phyloP scores from a whole-genome alignment of 225 moss, liverwort and hornwort species.

The Physcomitrellopsis africana region DNA sequence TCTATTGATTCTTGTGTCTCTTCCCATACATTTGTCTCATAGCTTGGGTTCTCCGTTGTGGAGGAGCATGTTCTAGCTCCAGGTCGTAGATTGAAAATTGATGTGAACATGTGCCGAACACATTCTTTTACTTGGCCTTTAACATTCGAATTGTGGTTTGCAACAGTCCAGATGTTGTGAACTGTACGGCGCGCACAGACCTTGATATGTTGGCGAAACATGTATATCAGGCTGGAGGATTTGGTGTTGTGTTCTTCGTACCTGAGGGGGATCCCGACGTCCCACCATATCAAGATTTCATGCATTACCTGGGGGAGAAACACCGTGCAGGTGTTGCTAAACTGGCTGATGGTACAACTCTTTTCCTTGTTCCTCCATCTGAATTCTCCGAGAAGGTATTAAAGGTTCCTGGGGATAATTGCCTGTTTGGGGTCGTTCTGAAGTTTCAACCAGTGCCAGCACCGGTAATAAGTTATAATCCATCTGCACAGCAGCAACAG shows the following conservation, averaged over 20 bases:
- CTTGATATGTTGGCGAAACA: conserved; percentile 98
- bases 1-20: neutral
- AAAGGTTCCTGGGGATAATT: conserved; percentile 97
- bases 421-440: conserved; percentile 93
- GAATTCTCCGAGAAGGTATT: conserved; percentile 98
- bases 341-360: conserved; percentile 91
- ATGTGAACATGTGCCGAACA: too few species aligned
- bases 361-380: conserved; percentile 97
- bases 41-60: conserved; percentile 4
- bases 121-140: conserved; percentile 17
- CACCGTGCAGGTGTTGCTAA: conserved; percentile 98
- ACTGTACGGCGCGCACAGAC: conserved; percentile 97
- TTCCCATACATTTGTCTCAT: neutral
- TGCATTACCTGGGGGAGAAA: conserved; percentile 99
- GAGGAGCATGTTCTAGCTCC: conserved; percentile 3
- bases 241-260: conserved; percentile 97
- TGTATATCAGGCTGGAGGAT: conserved; percentile 97
- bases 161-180: conserved; percentile 92
- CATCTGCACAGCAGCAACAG: conserved; percentile 61
- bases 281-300: conserved; percentile 95
- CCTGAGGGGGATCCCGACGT: conserved; percentile 98
- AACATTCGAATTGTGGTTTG: conserved; percentile 30
- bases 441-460: conserved; percentile 66
- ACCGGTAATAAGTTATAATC: conserved; percentile 61
- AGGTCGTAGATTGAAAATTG: neutral